Percentiles rank a stretch among this genome's conserved stretches.
Evolutionary conservation across 108 stramenopile genomes (phyloP).

Genomic region (Epipyxis sp.): DNA sequence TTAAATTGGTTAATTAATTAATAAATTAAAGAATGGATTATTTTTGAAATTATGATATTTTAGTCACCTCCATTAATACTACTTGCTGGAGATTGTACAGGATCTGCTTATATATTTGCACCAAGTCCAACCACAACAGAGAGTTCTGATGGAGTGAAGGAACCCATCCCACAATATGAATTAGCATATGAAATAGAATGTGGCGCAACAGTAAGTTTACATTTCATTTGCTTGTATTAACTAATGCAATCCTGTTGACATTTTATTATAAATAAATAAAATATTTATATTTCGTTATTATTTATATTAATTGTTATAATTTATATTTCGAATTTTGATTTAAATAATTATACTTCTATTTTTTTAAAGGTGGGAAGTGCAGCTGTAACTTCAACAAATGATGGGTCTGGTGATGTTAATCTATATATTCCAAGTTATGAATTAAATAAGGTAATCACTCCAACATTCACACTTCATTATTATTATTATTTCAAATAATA

Average conservation of each 20-base stretch:
- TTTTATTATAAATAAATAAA: no score
- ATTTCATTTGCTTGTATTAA: slow-evolving; percentile 75
- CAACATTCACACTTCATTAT: not conserved
- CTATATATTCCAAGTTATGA: not conserved
- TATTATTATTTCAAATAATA: not conserved
- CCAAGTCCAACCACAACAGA: slow-evolving; percentile 55
- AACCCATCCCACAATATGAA: slow-evolving; percentile 62
- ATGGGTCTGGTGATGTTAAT: not conserved
- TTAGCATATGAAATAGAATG: slow-evolving; percentile 85
- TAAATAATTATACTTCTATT: no score
- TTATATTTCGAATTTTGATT: no score
- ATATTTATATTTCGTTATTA: no score
- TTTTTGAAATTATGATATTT: slow-evolving; percentile 39
- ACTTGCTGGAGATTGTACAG: slow-evolving; percentile 89
- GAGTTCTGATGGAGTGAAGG: slow-evolving; percentile 9
- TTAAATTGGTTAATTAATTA: no score
- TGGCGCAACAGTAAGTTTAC: slow-evolving; percentile 80
- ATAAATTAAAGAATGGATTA: slow-evolving; percentile 59
- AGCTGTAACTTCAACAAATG: not conserved
- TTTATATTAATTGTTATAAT: no score
- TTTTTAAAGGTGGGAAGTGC: not conserved
- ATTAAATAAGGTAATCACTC: not conserved
- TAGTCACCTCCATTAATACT: slow-evolving; percentile 79
- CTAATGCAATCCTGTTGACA: no score
- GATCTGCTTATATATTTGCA: slow-evolving; percentile 85